Evolutionary conservation across 805 yeast species (phyloP), one percentile per base, ranked within the genome.

Genomic region (Yarrowia deformans): DNA sequence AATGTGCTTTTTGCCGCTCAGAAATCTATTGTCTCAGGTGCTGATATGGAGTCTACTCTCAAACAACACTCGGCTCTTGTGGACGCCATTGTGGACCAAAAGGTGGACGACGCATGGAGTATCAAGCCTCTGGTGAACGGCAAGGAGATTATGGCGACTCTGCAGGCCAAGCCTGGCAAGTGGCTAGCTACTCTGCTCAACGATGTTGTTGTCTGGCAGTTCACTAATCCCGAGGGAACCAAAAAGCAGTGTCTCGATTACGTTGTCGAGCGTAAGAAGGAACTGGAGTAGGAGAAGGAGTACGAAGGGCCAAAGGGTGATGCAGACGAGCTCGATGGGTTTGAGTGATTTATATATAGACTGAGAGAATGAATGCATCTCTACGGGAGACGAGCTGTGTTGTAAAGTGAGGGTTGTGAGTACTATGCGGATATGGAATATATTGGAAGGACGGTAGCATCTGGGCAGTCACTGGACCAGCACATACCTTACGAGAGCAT

Each of bases 101-200:
- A 77, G 8, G 79, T 90, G 61, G 74, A 72, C 2, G 75, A 81
- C 1, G 87, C 84, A 0, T 82, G 85, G 74, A 75, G 74, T 0
- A 70, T 89, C 69, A 90, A 86, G 74, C 90, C 94, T 1, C 72
- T 91, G 8, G 77, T 93, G 13, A 92, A 75, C 60, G 83, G 99
- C 16, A 91, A 90, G 73, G 84, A 85, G 55, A 77, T 94, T 55
- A 79, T 84, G 66, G 78, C 80, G 52, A 77, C 81, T 23, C 77
- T 90, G 37, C 79, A 82, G 29, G 70, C 58, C 9, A 90, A 89
- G 74, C 91, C 94, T 0, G 99, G 99, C 0, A 93, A 93, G 7
- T 93, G 98, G 97, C 82, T 94, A 84, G 82, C 85, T 9, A 78
- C 78, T 9, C 78, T 88, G 9, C 83, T 86, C 70, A 85, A 86